Base-by-base conservation (phyloP, 1,284 basidiomycete species). In the Naganishia sp. region DNA sequence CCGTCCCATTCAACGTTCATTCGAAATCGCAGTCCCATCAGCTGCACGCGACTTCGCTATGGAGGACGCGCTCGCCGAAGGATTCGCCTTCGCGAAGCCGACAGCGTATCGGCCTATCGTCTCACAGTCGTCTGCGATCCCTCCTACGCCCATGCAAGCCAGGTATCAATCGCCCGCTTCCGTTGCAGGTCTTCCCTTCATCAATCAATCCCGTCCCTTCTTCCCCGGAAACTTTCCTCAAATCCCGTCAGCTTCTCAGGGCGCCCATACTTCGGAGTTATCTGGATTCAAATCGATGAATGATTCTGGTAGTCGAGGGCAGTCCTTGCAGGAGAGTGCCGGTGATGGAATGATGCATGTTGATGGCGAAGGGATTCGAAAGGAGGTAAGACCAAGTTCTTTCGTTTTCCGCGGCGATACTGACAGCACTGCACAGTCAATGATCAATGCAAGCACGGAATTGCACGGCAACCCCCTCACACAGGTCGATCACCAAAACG, bases 281-380 rank as follows among this genome's bases (percentile, higher is more conserved):
- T 9, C 0, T 39, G 10, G 13, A 2, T 13, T 6, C 7, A 0
- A 0, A 13, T 10, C 35, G 7, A 32, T 31, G 13, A n/a, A 51
- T 18, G 47, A 61, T 61, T 50, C 58, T 25, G 58, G 58, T 28
- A 61, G 58, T 6, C 51, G 28, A 46, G 50, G 58, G 13, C 4
- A 39, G 35, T 10, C 3, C 13, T 5, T 39, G 7, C 35, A 13
- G 35, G 35, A 39, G 13, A 39, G 10, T 13, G 10, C 25, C 28
- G 47, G 2, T 25, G 47, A 13, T 25, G 23, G 15, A 23, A 21
- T 15, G 3, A 28, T 28, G 47, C 9, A 61, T 2, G 15, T n/a
- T 17, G 21, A 25, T 23, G 18, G 15, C 1, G 47, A 41, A 39
- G 39, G 9, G 13, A 18, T 28, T 3, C 17, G 31, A 6, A 43